Percentiles rank a stretch among this genome's conserved stretches.
These are phyloP conservation scores for Scheffersomyces insectosa DNA, from an alignment of 1,139 yeast genomes.

Conservation along the genomic window DNA sequence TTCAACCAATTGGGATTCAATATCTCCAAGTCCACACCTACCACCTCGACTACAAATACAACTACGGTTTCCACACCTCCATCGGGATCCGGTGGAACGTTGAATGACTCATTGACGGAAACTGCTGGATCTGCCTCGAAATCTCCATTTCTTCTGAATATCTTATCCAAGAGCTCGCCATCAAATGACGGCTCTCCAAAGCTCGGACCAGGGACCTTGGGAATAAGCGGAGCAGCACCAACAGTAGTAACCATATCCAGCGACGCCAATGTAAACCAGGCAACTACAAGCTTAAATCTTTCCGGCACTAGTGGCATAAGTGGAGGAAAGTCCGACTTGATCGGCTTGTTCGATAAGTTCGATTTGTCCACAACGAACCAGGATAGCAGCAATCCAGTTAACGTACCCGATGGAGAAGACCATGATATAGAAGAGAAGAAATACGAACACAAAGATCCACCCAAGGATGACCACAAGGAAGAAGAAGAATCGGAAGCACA, in stretches of 20 bases:
- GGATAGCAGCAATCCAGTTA: constrained; percentile 1
- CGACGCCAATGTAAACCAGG: constrained; percentile 4
- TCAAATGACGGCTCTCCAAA: constrained; percentile 8
- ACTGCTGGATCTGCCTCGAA: constrained; percentile 4
- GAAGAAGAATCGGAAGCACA: constrained; percentile 1
- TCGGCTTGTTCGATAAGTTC: constrained; percentile 43
- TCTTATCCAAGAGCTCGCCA: constrained; percentile 13
- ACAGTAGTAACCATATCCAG: constrained; percentile 1
- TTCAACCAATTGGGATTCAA: constrained; percentile 39
- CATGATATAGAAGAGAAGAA: constrained; percentile 10
- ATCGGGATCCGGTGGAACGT: constrained; percentile 4
- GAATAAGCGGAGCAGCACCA: background rate
- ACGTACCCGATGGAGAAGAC: constrained; percentile 9
- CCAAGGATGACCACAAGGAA: constrained; percentile 1
- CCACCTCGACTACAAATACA: constrained; percentile 42
- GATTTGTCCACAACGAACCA: constrained; percentile 20
- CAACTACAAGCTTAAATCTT: background rate
- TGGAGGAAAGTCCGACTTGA: constrained; percentile 28
- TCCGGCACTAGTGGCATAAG: no score
- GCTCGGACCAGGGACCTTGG: constrained; percentile 7
- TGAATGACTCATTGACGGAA: background rate
- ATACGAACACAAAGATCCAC: constrained; percentile 4
- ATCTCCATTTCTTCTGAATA: constrained; percentile 22
- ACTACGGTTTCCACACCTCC: constrained; percentile 28
- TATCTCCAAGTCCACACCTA: constrained; percentile 43